A percentile compares a stretch with the other conserved stretches of the same genome.
These are phyloP conservation scores for Schwanniomyces occidentalis DNA, from an alignment of 805 yeast species.

Conservation along the genomic window DNA sequence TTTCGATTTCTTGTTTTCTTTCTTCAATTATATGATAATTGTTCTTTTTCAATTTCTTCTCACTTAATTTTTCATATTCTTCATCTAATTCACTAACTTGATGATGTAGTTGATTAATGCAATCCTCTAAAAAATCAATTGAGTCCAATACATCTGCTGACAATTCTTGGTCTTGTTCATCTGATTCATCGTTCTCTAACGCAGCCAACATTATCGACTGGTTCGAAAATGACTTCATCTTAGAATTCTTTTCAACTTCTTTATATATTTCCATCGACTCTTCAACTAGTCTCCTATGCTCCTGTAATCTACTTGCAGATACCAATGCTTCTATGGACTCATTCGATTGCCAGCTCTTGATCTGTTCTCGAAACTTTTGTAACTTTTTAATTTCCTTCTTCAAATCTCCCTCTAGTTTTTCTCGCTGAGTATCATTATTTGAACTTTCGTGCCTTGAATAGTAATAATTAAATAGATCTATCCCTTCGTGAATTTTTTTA, in stretches of 20 bases:
- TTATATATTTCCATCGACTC: slow-evolving; percentile 48
- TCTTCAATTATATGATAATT: slow-evolving; percentile 35
- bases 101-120: slow-evolving; percentile 30
- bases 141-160: slow-evolving; percentile 36
- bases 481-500: slow-evolving; percentile 46
- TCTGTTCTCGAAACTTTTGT: slow-evolving; percentile 47
- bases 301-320: slow-evolving; percentile 29
- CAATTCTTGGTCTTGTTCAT: slow-evolving; percentile 30
- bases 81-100: slow-evolving; percentile 38
- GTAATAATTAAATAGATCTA: slow-evolving; percentile 46
- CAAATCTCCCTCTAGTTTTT: slow-evolving; percentile 43
- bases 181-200: slow-evolving; percentile 26
- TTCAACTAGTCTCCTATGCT: slow-evolving; percentile 40
- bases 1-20: slow-evolving; percentile 41
- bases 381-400: slow-evolving; percentile 47
- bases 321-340: slow-evolving; percentile 28
- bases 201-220: slow-evolving; percentile 47
- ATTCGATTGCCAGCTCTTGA: slow-evolving; percentile 46
- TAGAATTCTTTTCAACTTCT: slow-evolving; percentile 43
- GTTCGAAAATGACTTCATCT: slow-evolving; percentile 45
- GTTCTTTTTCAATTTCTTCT: slow-evolving; percentile 40
- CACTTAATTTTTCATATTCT: slow-evolving; percentile 41
- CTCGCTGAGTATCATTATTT: slow-evolving; percentile 43
- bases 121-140: slow-evolving; percentile 30
- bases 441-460: slow-evolving; percentile 42